A percentile compares a stretch with the other conserved stretches of the same genome.
Evolutionary conservation across 352 stramenopile species (phyloP).

Genomic region (Globisporangium cederbergense): DNA sequence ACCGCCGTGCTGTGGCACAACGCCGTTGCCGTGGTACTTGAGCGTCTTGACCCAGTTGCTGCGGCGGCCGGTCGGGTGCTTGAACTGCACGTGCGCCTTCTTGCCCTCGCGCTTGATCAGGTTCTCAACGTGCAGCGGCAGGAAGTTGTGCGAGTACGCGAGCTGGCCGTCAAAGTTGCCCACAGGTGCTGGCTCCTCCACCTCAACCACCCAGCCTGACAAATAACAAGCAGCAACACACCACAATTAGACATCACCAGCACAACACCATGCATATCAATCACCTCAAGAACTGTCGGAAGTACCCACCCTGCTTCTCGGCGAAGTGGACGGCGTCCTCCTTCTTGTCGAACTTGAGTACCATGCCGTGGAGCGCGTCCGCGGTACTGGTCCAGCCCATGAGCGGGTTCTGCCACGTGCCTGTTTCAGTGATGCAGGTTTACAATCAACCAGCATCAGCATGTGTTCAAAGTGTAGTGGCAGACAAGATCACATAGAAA

Average conservation of each 20-base stretch:
- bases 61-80: constrained; percentile 66
- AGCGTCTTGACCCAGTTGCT: constrained; percentile 89
- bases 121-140: constrained; percentile 69
- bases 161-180: constrained; percentile 77
- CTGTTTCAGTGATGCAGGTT: background rate
- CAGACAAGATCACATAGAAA: background rate
- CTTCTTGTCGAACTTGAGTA: constrained; percentile 88
- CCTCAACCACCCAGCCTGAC: constrained; percentile 77
- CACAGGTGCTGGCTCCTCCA: constrained; percentile 66
- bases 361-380: constrained; percentile 83
- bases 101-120: constrained; percentile 79
- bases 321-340: constrained; percentile 76
- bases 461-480: background rate
- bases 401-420: constrained; percentile 90
- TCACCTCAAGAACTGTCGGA: background rate
- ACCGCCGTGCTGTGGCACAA: constrained; percentile 76
- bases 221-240: background rate
- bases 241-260: background rate
- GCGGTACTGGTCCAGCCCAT: constrained; percentile 93
- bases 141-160: constrained; percentile 87
- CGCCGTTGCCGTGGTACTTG: constrained; percentile 83
- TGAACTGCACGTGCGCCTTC: constrained; percentile 72
- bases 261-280: background rate
- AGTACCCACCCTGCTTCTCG: constrained; percentile 59
- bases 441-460: background rate